Percentiles rank a stretch among this genome's conserved stretches.
Conservation (phyloP, 2,329 filamentous ascomycete genomes). For the Exophiala calicioides region DNA sequence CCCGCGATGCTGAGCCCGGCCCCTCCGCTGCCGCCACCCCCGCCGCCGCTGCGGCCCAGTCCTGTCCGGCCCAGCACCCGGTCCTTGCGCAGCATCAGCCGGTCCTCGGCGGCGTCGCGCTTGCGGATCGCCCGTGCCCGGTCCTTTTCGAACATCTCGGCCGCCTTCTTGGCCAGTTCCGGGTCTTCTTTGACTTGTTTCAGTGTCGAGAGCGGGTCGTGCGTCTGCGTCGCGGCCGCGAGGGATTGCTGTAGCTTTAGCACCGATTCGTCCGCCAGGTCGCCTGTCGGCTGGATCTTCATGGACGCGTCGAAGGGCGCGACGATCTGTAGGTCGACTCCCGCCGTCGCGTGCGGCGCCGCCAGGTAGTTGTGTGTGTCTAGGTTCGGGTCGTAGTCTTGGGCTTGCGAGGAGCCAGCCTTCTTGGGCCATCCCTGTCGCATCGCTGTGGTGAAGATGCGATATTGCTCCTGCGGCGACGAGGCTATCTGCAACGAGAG, state of each 20-base stretch:
- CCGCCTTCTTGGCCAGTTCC: constrained; percentile 60
- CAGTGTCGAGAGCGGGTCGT: constrained; percentile 41
- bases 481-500: constrained; percentile 66
- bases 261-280: constrained; percentile 61
- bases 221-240: constrained; percentile 57
- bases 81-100: constrained; percentile 55
- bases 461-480: constrained; percentile 61
- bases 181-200: constrained; percentile 59
- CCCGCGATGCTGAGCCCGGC: constrained; percentile 57
- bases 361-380: constrained; percentile 67
- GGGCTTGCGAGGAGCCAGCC: constrained; percentile 9
- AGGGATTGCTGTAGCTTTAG: constrained; percentile 63
- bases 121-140: constrained; percentile 56
- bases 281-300: constrained; percentile 56
- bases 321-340: constrained; percentile 60
- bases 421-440: constrained; percentile 49
- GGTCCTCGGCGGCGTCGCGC: constrained; percentile 56
- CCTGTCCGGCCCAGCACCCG: constrained; percentile 50
- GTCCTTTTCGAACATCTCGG: constrained; percentile 62
- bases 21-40: constrained; percentile 46
- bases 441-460: constrained; percentile 59
- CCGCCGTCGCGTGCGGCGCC: constrained; percentile 56
- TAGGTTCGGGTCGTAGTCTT: constrained; percentile 54
- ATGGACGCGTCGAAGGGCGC: constrained; percentile 64
- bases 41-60: constrained; percentile 45